Percentiles rank a stretch among this genome's conserved stretches.
phyloP scores from a whole-genome alignment of 1,284 basidiomycete genomes.

The Trametes sp. region DNA sequence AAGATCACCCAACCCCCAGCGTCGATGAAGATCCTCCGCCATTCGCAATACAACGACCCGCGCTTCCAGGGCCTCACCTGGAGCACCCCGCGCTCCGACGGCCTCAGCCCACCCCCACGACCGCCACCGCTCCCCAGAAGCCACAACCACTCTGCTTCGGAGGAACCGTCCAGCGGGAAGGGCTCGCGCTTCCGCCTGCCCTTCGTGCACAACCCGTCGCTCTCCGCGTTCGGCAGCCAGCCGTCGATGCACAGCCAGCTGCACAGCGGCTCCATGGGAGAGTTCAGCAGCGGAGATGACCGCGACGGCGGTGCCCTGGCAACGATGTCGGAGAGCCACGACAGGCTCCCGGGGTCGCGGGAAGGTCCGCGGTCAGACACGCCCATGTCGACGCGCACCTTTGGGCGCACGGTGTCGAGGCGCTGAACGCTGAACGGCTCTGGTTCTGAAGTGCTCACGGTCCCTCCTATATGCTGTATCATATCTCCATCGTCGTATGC shows the following conservation, averaged over 20 bases:
- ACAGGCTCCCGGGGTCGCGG: constrained; percentile 6
- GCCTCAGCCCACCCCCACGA: constrained; percentile 34
- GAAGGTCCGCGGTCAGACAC: constrained; percentile 23
- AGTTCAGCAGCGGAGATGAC: constrained; percentile 1
- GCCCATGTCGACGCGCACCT: constrained; percentile 26
- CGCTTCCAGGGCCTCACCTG: not conserved
- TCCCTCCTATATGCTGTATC: not conserved
- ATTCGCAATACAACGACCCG: constrained; percentile 9
- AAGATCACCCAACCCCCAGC: constrained; percentile 20
- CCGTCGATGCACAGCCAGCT: constrained; percentile 14
- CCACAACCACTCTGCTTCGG: constrained; percentile 5
- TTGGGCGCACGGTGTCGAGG: constrained; percentile 14
- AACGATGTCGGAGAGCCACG: constrained; percentile 5
- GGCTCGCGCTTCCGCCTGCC: constrained; percentile 13
- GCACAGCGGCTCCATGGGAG: constrained; percentile 11
- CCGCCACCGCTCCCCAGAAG: constrained; percentile 16
- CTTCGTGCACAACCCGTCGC: constrained; percentile 30
- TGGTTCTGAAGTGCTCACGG: not conserved
- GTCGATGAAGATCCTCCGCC: constrained; percentile 14
- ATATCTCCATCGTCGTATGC: not conserved
- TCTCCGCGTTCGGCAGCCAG: constrained; percentile 32
- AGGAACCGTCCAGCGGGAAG: constrained; percentile 15
- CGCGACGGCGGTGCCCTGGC: constrained; percentile 1
- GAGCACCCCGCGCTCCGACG: not conserved
- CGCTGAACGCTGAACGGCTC: not conserved